Evolutionary conservation across 2,329 filamentous ascomycete species (phyloP), one percentile per base, ranked within the genome.

Genomic region (Kalmusia sp.): DNA sequence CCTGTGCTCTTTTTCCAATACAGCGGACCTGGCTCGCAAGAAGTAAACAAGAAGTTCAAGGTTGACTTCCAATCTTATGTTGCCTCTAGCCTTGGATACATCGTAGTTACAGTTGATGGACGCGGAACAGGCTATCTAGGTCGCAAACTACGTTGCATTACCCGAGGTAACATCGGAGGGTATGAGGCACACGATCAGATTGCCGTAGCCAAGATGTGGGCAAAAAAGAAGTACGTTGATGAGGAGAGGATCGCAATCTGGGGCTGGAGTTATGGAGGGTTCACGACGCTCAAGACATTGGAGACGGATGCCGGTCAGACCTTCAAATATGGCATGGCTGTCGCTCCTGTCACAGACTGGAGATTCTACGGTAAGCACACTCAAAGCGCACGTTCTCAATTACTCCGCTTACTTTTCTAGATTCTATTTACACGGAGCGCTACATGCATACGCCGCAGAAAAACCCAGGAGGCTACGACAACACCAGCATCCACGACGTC

Each of bases 281-380:
- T 96, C 80, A 90, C 91, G 80, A 91, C 95, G 5, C 83, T 99
- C 67, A 99, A 99, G 80, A 95, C 92, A 1, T 86, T 99, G 11
- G 95, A 99, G 79, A 84, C 86, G 57, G 95, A 99, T 71, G 93
- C 86, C 7, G 95, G 96, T 4, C 74, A 86, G 69, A 98, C 93
- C 0, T 99, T 97, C 79, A 88, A 88, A 59, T 99, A 99, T 73
- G 96, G 95, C 63, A 96, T 99, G 90, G 92, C 96, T 6, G 96
- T 99, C 46, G 95, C 95, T 1, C 95, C 95, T 15, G 95, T 99
- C n/a, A 98, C 93, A 0, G 93, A 99, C 75, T 99, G 95, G 95
- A 84, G 90, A 52, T 96, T 90, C 76, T 99, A 99, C 77, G 85
- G 81, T 83, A 74, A 56, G 63, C 27, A 15, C 44, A 14, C 17